Conservation (phyloP, 306 rosid genomes). For the Canavalia gladiata region DNA sequence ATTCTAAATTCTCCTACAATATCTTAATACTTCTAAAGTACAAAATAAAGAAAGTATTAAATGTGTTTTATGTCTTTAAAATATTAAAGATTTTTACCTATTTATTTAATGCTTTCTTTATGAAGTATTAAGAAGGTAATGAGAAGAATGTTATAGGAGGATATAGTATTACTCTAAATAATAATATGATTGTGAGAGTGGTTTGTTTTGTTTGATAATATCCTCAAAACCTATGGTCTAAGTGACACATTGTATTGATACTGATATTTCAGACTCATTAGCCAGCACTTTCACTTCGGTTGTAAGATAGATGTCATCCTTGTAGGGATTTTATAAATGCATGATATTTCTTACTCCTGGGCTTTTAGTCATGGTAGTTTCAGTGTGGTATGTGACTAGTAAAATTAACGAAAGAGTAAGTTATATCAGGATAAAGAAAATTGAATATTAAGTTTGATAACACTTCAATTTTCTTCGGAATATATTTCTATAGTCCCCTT, state of each 20-base stretch:
- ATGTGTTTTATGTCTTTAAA: neutral
- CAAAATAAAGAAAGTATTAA: neutral
- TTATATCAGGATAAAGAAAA: neutral
- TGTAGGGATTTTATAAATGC: conserved; percentile 7
- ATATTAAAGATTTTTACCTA: neutral
- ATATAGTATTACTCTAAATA: conserved; percentile 7
- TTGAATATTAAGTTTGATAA: neutral
- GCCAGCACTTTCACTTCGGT: neutral
- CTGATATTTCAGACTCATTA: neutral
- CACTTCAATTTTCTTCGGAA: neutral
- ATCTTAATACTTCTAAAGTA: neutral
- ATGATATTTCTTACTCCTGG: neutral
- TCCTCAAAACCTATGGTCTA: conserved; percentile 21
- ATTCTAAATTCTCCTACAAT: neutral
- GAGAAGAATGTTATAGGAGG: neutral
- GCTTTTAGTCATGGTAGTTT: neutral
- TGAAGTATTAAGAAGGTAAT: neutral
- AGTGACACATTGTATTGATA: neutral
- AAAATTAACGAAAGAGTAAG: neutral
- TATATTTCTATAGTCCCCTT: too few relatives aligned
- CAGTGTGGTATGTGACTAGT: conserved; percentile 6
- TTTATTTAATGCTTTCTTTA: conserved; percentile 1
- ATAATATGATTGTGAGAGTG: conserved; percentile 19
- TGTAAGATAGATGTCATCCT: conserved; percentile 14
- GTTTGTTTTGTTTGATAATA: neutral